Base-by-base conservation (phyloP, 257 asterid genomes). In the Capsicum baccatum region DNA sequence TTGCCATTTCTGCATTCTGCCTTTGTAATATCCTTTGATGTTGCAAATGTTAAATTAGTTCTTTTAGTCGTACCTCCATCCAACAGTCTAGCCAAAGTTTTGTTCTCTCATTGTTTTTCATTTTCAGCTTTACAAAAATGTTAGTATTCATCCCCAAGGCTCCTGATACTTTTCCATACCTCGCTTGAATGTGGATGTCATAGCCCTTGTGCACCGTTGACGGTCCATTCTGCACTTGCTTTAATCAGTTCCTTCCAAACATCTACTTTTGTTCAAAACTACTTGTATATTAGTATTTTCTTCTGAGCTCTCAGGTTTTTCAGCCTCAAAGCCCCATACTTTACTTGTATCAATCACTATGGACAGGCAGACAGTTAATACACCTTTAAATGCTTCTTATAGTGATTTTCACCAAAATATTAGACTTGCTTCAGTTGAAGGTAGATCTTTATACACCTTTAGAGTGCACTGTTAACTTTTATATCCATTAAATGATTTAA, bases 401-500 rank as follows among this genome's bases (percentile, higher is more conserved):
- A 69, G 79, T 39, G 54, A 69, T 69, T 15, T 39, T 69, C 79
- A 69, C 14, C 33, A 39, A 69, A 37, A 39, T 39, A 69, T 39
- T 16, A 42, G 55, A 69, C 78, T 69, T 39, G 14, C 55, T 69
- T 69, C 79, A 39, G 79, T 69, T 16, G 54, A 39, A 21, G 55
- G 33, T 69, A 69, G 14, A 69, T 69, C 33, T 69, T 68, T 69
- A 69, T 69, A 55, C 17, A 55, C 59, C 59, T 14, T 55, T 69
- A 9, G 26, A 69, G 78, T 39, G 55, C 47, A 5, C 59, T 55
- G 1, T 55, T 39, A 4, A 2, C 74, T 14, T 35, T 17, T 37
- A 68, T 69, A 39, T 69, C 55, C 55, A 8, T 69, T 69, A 69
- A 69, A 69, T 69, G 78, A 39, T 39, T 39, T 69, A 39, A 39